A percentile compares a stretch with the other conserved stretches of the same genome.
These are phyloP conservation scores for Irpex lacteus DNA, from an alignment of 1,284 basidiomycete genomes.

Conservation along the genomic window DNA sequence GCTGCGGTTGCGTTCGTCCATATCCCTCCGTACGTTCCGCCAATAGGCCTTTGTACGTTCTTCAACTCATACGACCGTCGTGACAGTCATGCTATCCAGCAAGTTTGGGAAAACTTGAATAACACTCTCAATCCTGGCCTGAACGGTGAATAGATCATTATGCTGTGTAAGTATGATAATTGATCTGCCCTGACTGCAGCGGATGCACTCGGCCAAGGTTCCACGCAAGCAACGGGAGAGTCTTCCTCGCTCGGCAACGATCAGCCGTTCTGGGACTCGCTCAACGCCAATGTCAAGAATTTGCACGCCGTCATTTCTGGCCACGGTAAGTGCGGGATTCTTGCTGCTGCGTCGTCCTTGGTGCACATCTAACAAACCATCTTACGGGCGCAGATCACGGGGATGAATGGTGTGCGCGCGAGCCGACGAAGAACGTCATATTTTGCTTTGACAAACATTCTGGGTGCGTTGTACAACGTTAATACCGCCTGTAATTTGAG, in stretches of 20 bases:
- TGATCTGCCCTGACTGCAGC: slow-evolving; percentile 31
- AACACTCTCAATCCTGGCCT: slow-evolving; percentile 54
- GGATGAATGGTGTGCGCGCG: slow-evolving; percentile 70
- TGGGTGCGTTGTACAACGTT: slow-evolving; percentile 40
- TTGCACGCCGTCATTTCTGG: slow-evolving; percentile 64
- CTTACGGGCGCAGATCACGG: slow-evolving; percentile 51
- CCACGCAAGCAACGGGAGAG: slow-evolving; percentile 50
- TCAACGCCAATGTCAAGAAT: slow-evolving; percentile 60
- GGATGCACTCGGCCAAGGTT: slow-evolving; percentile 53
- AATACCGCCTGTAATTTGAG: not conserved
- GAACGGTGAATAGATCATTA: slow-evolving; percentile 41
- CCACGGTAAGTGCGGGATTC: slow-evolving; percentile 43
- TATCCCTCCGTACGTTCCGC: slow-evolving; percentile 42
- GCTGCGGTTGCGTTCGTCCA: slow-evolving; percentile 68
- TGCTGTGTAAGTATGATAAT: not conserved
- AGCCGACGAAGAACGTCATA: slow-evolving; percentile 54
- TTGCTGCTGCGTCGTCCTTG: not conserved
- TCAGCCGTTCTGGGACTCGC: slow-evolving; percentile 55
- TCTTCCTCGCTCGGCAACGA: slow-evolving; percentile 43
- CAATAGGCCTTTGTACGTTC: slow-evolving; percentile 33
- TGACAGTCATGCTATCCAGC: slow-evolving; percentile 48
- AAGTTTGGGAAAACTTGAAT: slow-evolving; percentile 47
- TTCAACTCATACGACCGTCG: not conserved
- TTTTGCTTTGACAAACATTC: slow-evolving; percentile 76
- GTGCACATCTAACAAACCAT: not conserved